phyloP scores from a whole-genome alignment of 2,329 filamentous ascomycete species.

The Scytalidium sp. region DNA sequence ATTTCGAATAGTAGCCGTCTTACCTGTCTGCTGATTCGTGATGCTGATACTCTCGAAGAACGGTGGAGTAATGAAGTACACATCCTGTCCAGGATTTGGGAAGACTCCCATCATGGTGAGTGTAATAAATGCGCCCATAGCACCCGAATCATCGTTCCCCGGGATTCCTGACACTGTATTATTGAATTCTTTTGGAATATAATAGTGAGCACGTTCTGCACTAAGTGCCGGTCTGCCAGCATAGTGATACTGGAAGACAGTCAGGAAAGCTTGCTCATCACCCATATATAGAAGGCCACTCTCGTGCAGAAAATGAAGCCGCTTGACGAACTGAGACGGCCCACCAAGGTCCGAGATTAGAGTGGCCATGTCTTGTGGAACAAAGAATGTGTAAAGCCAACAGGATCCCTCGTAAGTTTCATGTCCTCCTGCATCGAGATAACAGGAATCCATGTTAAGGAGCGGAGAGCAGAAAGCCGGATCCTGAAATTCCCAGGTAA shows the following conservation, averaged over 20 bases:
- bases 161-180: conserved; percentile 56
- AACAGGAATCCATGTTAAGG: conserved; percentile 45
- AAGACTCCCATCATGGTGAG: conserved; percentile 67
- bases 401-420: conserved; percentile 69
- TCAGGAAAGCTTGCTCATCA: conserved; percentile 59
- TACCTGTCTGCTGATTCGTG: conserved; percentile 51
- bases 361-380: conserved; percentile 46
- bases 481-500: conserved; percentile 53
- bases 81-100: conserved; percentile 63
- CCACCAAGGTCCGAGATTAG: conserved; percentile 61
- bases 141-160: conserved; percentile 66
- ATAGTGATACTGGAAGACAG: conserved; percentile 66
- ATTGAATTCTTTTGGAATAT: conserved; percentile 61
- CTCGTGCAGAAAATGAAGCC: conserved; percentile 59
- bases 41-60: conserved; percentile 60
- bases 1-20: conserved; percentile 54
- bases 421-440: conserved; percentile 39
- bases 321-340: conserved; percentile 49
- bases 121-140: conserved; percentile 64
- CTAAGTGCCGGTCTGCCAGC: conserved; percentile 57
- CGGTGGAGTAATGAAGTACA: conserved; percentile 64
- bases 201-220: conserved; percentile 45
- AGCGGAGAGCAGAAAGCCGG: conserved; percentile 56
- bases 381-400: conserved; percentile 69
- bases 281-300: conserved; percentile 60